Percentiles rank a stretch among this genome's conserved stretches.
These are phyloP conservation scores for Talaromyces sp. DNA, from an alignment of 2,329 filamentous ascomycete genomes.

Conservation along the genomic window DNA sequence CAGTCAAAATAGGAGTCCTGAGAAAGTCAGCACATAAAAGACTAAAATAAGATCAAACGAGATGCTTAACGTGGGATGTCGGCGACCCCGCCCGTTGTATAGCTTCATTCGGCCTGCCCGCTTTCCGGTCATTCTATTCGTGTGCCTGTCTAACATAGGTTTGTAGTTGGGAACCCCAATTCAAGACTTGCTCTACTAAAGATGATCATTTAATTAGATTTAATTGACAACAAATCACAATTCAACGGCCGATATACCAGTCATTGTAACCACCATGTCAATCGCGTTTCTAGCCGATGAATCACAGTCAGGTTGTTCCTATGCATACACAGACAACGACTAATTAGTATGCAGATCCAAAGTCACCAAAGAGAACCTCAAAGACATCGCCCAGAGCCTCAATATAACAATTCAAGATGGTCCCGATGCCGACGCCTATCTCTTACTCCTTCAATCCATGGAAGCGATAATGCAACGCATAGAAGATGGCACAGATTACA, in stretches of 20 bases:
- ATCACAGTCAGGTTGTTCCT: slow-evolving; percentile 1
- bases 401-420: slow-evolving; percentile 10
- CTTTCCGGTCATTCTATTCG: background rate
- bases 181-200: background rate
- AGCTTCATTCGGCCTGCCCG: slow-evolving; percentile 9
- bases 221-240: background rate
- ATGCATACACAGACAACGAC: background rate
- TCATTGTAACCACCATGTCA: slow-evolving; percentile 1
- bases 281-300: slow-evolving; percentile 6
- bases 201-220: background rate
- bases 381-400: background rate
- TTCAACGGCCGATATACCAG: background rate
- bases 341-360: slow-evolving; percentile 4
- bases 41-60: background rate
- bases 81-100: background rate
- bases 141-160: background rate
- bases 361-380: background rate
- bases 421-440: slow-evolving; percentile 20
- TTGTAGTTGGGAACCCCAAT: background rate
- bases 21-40: background rate
- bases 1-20: background rate
- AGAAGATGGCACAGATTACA: slow-evolving; percentile 32
- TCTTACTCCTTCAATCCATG: slow-evolving; percentile 28
- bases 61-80: background rate
- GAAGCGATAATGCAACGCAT: slow-evolving; percentile 28